A percentile compares a stretch with the other conserved stretches of the same genome.
Conservation (phyloP, 1,284 basidiomycete species). For the Ceratobasidium sp. region DNA sequence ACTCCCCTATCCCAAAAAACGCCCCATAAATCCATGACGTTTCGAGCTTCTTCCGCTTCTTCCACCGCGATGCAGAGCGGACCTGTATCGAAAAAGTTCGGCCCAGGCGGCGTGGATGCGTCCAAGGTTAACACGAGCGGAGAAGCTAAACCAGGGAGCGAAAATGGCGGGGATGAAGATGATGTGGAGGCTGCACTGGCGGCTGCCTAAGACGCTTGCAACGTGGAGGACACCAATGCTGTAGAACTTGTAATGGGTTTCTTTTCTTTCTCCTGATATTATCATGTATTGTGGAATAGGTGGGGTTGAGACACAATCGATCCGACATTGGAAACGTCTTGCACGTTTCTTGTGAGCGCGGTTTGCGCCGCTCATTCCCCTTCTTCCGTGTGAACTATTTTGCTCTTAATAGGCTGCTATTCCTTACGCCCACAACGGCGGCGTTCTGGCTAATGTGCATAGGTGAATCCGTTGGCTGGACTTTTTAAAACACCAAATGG, state of each 20-base stretch:
- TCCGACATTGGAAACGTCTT: slow-evolving; percentile 1
- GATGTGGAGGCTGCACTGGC: slow-evolving; percentile 37
- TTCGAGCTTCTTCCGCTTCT: slow-evolving; percentile 25
- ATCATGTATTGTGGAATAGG: slow-evolving; percentile 22
- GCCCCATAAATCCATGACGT: slow-evolving; percentile 36
- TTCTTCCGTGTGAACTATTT: not conserved
- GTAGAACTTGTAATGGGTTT: slow-evolving; percentile 36
- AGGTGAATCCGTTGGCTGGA: not conserved
- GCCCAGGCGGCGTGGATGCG: slow-evolving; percentile 11
- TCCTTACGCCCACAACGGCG: too few relatives aligned
- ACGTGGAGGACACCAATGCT: slow-evolving; percentile 2
- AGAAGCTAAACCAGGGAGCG: slow-evolving; percentile 14
- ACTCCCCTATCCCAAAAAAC: slow-evolving; percentile 20
- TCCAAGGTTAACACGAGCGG: not conserved
- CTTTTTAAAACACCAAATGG: too few relatives aligned
- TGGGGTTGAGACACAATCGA: not conserved
- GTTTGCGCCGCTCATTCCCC: not conserved
- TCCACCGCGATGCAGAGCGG: slow-evolving; percentile 27
- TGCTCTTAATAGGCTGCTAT: too few relatives aligned
- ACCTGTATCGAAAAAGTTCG: slow-evolving; percentile 36
- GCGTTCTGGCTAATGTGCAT: too few relatives aligned
- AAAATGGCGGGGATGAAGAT: slow-evolving; percentile 36
- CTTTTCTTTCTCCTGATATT: slow-evolving; percentile 10
- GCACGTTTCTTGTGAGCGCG: not conserved
- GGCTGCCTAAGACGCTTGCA: slow-evolving; percentile 1